These are phyloP conservation scores for Puccinia triticina DNA, from an alignment of 1,284 basidiomycete species.

Conservation along the genomic window DNA sequence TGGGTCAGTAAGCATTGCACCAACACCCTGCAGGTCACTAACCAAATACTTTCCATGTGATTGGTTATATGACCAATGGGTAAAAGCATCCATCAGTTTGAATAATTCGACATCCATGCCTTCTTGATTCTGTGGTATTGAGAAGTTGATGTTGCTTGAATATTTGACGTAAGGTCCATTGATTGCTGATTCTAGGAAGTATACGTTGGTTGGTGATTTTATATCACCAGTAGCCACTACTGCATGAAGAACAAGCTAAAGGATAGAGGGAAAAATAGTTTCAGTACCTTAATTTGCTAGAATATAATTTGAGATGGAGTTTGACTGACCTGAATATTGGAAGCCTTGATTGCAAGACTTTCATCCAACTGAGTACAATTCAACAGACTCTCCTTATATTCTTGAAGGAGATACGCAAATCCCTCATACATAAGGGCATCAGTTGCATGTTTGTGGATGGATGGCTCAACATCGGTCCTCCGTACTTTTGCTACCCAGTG, in stretches of 20 bases:
- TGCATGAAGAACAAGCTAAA: not conserved
- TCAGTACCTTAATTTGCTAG: not conserved
- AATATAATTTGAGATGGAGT: no score
- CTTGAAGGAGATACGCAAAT: not conserved
- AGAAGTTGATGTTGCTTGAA: not conserved
- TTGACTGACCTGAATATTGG: not conserved
- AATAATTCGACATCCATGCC: not conserved
- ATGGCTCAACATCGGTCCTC: not conserved
- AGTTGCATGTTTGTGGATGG: not conserved
- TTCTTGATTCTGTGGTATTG: not conserved
- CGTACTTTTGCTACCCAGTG: not conserved
- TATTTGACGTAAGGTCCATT: not conserved
- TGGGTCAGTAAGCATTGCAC: not conserved
- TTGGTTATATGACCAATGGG: not conserved
- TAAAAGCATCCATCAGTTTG: not conserved
- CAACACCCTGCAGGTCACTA: not conserved
- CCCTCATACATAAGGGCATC: slow-evolving; percentile 2
- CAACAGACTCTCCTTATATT: not conserved
- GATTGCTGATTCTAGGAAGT: not conserved
- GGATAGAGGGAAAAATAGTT: not conserved
- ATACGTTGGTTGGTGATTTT: not conserved
- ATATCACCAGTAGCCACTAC: not conserved
- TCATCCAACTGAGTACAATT: not conserved
- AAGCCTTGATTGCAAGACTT: not conserved
- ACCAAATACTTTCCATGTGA: not conserved